phyloP scores from a whole-genome alignment of 2,329 filamentous ascomycete species.

The Stemphylium vesicarium region DNA sequence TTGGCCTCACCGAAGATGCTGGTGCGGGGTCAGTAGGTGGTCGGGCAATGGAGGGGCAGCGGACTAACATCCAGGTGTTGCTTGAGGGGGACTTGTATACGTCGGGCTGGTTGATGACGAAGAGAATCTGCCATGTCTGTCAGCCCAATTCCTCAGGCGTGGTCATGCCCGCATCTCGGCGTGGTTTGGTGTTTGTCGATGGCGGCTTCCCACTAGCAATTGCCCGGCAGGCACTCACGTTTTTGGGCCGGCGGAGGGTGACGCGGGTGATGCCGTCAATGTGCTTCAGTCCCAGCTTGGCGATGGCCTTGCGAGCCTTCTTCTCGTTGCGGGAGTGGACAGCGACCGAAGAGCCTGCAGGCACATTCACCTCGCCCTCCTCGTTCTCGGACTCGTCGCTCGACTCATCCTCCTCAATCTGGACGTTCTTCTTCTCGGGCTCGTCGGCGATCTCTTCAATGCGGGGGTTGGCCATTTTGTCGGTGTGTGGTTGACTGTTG shows the following conservation, averaged over 20 bases:
- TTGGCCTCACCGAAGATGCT: conserved; percentile 99
- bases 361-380: conserved; percentile 70
- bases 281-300: conserved; percentile 96
- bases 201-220: conserved; percentile 22
- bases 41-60: conserved; percentile 9
- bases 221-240: conserved; percentile 70
- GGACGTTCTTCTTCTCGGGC: conserved; percentile 76
- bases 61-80: conserved; percentile 98
- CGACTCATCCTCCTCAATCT: conserved; percentile 75
- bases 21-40: conserved; percentile 34
- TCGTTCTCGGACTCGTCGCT: conserved; percentile 80
- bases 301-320: conserved; percentile 99
- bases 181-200: conserved; percentile 4
- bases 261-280: conserved; percentile 97
- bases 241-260: conserved; percentile 97
- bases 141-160: conserved; percentile 20
- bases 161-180: conserved; percentile 6
- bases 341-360: conserved; percentile 84
- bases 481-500: conserved; percentile 39
- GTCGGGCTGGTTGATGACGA: conserved; percentile 99
- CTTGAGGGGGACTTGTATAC: conserved; percentile 99
- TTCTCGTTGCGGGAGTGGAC: conserved; percentile 99
- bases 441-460: conserved; percentile 96
- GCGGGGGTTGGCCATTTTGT: conserved; percentile 93
- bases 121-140: conserved; percentile 75